Base-by-base conservation (phyloP, 2,329 filamentous ascomycete species). In the Colletotrichum sansevieriae region DNA sequence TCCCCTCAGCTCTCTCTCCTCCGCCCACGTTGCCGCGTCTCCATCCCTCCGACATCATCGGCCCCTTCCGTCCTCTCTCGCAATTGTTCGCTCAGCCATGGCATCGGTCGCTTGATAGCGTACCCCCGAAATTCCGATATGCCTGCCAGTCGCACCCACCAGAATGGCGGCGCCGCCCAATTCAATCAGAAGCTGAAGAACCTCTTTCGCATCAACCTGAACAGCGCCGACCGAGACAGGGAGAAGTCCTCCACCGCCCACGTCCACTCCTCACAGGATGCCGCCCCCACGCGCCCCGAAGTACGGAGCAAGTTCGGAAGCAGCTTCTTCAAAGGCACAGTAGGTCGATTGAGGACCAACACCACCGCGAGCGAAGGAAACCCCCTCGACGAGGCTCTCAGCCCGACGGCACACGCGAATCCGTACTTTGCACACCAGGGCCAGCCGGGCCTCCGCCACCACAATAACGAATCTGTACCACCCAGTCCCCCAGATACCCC, bases 391-490 rank as follows among this genome's bases (percentile, higher is more conserved):
- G 95, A 98, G 79, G 85, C 89, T 70, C 86, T 97, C 76, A 97
- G 95, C 76, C 96, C 96, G 29, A 98, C 94, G 4, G 95, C 95
- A 59, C 90, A 95, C 77, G 95, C 94, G 72, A 99, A 99, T 79
- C 96, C 96, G 18, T 99, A 99, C 82, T 99, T 98, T 80, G 92
- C 91, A 73, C 96, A 98, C 78, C 96, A 99, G 82, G 96, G 96
- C 65, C 94, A 94, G 74, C 96, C 96, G 4, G 93, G 93, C 72
- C 85, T 98, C 75, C 91, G 95, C 77, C 96, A 99, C 83, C 94
- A 97, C 83, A 97, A 98, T 79, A 94, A 96, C 74, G 93, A 91
- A 76, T 98, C 94, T 72, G 92, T 97, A 41, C 95, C 96, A 13
- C 94, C 94, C 12, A 97, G 95, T 70, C 95, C 96, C 35, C 94